Conservation (phyloP, 140 eudicot genomes). For the Bidens hawaiensis region DNA sequence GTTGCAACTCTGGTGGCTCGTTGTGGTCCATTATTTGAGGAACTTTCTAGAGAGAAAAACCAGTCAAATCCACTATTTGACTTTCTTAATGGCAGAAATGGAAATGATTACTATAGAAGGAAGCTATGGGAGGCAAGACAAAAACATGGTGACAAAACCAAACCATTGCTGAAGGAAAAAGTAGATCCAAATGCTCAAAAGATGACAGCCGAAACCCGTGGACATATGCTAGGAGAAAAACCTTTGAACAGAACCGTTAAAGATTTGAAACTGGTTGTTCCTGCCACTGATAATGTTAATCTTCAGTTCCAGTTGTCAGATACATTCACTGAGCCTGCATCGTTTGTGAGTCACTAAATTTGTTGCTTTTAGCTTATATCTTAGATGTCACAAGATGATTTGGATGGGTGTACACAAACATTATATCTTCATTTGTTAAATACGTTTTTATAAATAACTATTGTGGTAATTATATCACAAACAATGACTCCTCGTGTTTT, state of each 20-base stretch:
- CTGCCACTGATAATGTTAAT: slow-evolving; percentile 44
- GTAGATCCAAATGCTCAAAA: slow-evolving; percentile 38
- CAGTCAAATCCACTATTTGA: slow-evolving; percentile 73
- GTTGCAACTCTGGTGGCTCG: slow-evolving; percentile 96
- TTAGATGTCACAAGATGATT: neutral
- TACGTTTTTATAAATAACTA: neutral
- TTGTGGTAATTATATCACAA: neutral
- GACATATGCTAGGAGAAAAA: slow-evolving; percentile 82
- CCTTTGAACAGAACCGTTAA: slow-evolving; percentile 63
- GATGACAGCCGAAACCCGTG: slow-evolving; percentile 94
- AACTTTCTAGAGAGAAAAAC: slow-evolving; percentile 89
- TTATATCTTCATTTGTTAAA: neutral
- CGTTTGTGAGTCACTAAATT: slow-evolving; percentile 52
- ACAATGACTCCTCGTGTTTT: neutral
- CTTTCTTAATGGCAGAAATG: slow-evolving; percentile 81
- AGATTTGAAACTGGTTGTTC: slow-evolving; percentile 37
- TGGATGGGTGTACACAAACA: neutral
- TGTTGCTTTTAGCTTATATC: neutral
- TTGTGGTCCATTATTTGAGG: slow-evolving; percentile 92
- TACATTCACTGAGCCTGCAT: slow-evolving; percentile 83
- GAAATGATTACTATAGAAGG: slow-evolving; percentile 76
- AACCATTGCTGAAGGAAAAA: slow-evolving; percentile 48
- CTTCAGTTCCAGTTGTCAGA: slow-evolving; percentile 71
- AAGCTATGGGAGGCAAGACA: slow-evolving; percentile 90
- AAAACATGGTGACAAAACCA: slow-evolving; percentile 51